These are phyloP conservation scores for Penicillium oxalicum DNA, from an alignment of 2,329 filamentous ascomycete species.

Conservation along the genomic window DNA sequence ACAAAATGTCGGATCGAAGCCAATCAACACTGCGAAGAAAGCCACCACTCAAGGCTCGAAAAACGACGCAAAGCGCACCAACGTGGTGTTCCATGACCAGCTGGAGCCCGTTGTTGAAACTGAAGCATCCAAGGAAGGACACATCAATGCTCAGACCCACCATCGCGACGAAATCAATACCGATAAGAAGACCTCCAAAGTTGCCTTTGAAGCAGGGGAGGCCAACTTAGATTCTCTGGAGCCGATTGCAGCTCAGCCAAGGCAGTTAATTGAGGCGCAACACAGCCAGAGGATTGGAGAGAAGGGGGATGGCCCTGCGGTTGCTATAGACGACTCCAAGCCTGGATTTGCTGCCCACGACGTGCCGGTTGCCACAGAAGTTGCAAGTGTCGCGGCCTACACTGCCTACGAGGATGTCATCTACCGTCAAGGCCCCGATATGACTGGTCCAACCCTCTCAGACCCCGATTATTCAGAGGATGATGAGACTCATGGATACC, in stretches of 20 bases:
- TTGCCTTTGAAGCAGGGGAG: no score
- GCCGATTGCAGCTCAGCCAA: neutral
- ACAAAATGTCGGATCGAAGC: conserved; percentile 31
- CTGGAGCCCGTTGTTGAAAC: conserved; percentile 32
- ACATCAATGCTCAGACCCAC: conserved; percentile 5
- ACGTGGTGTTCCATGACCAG: conserved; percentile 51
- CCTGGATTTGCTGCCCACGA: neutral
- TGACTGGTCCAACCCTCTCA: conserved; percentile 13
- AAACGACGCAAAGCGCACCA: conserved; percentile 45
- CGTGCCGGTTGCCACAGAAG: no score
- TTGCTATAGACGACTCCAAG: neutral
- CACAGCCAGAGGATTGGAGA: neutral
- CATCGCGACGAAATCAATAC: conserved; percentile 1
- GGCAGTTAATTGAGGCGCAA: neutral
- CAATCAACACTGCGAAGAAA: conserved; percentile 29
- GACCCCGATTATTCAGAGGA: conserved; percentile 64
- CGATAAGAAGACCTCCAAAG: neutral
- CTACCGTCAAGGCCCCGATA: neutral
- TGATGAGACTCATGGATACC: conserved; percentile 67
- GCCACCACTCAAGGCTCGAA: conserved; percentile 19
- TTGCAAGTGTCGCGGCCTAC: neutral
- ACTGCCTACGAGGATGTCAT: no score
- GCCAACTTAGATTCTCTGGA: neutral
- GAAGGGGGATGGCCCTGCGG: neutral
- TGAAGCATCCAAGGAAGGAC: conserved; percentile 28